Percentiles rank a stretch among this genome's conserved stretches.
phyloP scores from a whole-genome alignment of 371 early-diverging fungal genomes.

The Mucor indicus region DNA sequence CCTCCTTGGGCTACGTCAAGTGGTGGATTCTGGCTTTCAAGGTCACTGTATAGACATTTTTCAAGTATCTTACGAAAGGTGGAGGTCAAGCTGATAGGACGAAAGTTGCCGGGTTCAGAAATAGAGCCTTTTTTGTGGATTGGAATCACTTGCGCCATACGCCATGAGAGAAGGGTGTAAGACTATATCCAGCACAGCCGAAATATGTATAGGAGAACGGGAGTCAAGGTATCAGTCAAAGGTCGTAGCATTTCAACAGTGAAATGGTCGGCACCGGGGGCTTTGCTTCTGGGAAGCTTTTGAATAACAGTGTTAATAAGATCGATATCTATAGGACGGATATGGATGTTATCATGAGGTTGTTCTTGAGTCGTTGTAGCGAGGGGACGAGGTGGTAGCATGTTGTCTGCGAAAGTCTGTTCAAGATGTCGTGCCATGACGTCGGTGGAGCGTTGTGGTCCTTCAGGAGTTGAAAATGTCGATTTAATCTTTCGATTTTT shows the following conservation, averaged over 20 bases:
- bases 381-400: neutral
- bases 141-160: neutral
- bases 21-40: neutral
- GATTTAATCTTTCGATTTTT: neutral
- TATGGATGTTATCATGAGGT: neutral
- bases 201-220: neutral
- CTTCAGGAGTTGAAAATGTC: neutral
- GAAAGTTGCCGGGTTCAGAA: neutral
- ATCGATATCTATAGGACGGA: neutral
- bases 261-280: neutral
- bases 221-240: neutral
- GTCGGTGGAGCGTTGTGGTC: neutral
- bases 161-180: neutral
- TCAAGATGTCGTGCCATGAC: neutral
- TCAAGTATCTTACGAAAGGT: neutral
- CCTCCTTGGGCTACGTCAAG: slow-evolving; percentile 30
- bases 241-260: neutral
- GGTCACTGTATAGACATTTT: neutral
- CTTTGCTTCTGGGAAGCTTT: neutral
- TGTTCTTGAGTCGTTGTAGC: neutral
- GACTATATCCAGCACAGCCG: neutral
- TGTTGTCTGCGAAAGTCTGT: neutral
- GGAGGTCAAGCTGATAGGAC: neutral
- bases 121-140: neutral
- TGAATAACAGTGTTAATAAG: neutral